Percentiles rank a stretch among this genome's conserved stretches.
Evolutionary conservation across 2,329 filamentous ascomycete species (phyloP).

Genomic region (Trichoderma polysporum): DNA sequence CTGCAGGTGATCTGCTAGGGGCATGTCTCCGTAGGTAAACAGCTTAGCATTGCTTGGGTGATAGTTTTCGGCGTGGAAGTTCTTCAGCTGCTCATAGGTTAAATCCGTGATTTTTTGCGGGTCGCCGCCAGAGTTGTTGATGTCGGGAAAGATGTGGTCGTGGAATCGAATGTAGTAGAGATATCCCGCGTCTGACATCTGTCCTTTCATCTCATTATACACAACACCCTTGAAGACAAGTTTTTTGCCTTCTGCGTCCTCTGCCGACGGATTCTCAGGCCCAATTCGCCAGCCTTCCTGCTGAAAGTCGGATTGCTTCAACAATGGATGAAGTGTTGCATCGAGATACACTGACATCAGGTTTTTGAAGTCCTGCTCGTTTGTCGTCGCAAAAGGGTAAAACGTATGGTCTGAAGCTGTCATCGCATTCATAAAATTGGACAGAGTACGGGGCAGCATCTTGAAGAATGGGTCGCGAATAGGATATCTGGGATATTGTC

Average conservation of each 20-base stretch:
- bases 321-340: slow-evolving; percentile 82
- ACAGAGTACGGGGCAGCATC: slow-evolving; percentile 97
- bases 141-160: slow-evolving; percentile 87
- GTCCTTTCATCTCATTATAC: slow-evolving; percentile 99
- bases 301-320: slow-evolving; percentile 88
- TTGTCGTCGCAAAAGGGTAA: slow-evolving; percentile 97
- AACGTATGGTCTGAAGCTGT: slow-evolving; percentile 95
- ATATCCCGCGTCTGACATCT: slow-evolving; percentile 97
- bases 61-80: slow-evolving; percentile 90
- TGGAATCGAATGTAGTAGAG: slow-evolving; percentile 95
- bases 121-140: slow-evolving; percentile 96
- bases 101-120: slow-evolving; percentile 95
- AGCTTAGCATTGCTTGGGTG: slow-evolving; percentile 97
- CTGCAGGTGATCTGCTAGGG: slow-evolving; percentile 74
- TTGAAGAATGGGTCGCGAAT: slow-evolving; percentile 99
- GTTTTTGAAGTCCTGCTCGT: slow-evolving; percentile 91
- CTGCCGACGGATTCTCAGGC: slow-evolving; percentile 76
- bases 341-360: slow-evolving; percentile 96
- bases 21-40: slow-evolving; percentile 93
- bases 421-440: slow-evolving; percentile 99
- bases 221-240: slow-evolving; percentile 96
- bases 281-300: slow-evolving; percentile 98
- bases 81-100: slow-evolving; percentile 83
- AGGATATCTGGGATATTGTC: slow-evolving; percentile 68
- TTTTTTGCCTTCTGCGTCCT: slow-evolving; percentile 58